Evolutionary conservation across 495 filamentous ascomycete species (phyloP).

Genomic region (Tuber indicum): DNA sequence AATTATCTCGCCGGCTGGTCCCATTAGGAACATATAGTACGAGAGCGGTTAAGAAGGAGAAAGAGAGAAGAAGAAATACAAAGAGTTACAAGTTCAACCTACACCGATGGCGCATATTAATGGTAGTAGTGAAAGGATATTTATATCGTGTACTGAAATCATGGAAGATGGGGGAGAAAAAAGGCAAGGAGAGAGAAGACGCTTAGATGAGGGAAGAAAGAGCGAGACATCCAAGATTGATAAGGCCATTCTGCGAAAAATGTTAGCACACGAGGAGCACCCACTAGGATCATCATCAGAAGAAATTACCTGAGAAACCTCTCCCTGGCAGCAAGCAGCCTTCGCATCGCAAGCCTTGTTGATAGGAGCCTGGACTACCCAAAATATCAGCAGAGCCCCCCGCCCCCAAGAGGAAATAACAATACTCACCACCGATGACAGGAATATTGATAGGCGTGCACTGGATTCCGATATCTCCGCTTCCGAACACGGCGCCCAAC

Average conservation of each 20-base stretch:
- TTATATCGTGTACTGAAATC: not conserved
- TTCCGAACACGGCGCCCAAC: constrained; percentile 14
- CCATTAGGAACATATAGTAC: not conserved
- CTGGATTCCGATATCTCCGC: constrained; percentile 20
- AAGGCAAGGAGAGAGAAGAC: not conserved
- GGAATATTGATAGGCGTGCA: constrained; percentile 22
- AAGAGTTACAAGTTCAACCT: not conserved
- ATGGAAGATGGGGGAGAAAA: not conserved
- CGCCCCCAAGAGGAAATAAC: not conserved
- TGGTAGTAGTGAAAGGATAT: not conserved
- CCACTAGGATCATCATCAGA: not conserved
- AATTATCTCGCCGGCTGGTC: not conserved
- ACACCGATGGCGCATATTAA: not conserved
- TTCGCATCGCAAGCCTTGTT: constrained; percentile 36
- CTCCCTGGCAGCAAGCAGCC: constrained; percentile 34
- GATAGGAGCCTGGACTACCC: constrained; percentile 31
- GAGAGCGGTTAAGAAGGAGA: not conserved
- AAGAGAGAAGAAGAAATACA: not conserved
- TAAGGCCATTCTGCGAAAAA: constrained; percentile 21
- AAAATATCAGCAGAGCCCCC: not conserved
- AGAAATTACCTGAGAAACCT: constrained; percentile 21
- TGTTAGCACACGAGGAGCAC: not conserved
- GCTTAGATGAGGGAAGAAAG: constrained; percentile 28
- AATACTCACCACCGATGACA: constrained; percentile 8
- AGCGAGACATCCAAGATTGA: constrained; percentile 30